phyloP scores from a whole-genome alignment of 768 basidiomycete genomes.

The Kwoniella pini region DNA sequence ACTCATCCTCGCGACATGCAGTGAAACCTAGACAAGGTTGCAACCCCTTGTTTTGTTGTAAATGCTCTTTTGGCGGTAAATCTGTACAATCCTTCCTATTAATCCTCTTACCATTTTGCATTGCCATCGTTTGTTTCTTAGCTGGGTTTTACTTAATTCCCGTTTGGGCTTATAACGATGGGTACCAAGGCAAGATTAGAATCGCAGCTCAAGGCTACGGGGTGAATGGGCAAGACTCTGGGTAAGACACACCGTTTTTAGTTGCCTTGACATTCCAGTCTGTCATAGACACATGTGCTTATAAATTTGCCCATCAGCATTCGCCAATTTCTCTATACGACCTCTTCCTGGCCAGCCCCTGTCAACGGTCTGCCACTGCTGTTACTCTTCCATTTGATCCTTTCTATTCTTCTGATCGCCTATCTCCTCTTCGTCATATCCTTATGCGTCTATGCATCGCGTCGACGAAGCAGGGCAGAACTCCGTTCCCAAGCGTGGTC shows the following conservation, averaged over 20 bases:
- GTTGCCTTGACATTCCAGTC: too few relatives aligned
- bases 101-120: slow-evolving; percentile 14
- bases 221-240: slow-evolving; percentile 12
- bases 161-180: slow-evolving; percentile 16
- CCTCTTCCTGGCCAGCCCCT: slow-evolving; percentile 20
- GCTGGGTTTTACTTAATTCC: slow-evolving; percentile 18
- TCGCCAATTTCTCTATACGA: slow-evolving; percentile 8
- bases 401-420: slow-evolving; percentile 27
- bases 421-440: slow-evolving; percentile 16
- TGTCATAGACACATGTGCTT: too few relatives aligned
- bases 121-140: slow-evolving; percentile 16
- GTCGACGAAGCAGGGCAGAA: background rate
- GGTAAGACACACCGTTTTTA: slow-evolving; percentile 13
- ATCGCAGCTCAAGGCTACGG: slow-evolving; percentile 32
- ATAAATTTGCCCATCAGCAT: too few relatives aligned
- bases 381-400: slow-evolving; percentile 32
- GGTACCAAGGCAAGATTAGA: slow-evolving; percentile 1
- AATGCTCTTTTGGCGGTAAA: slow-evolving; percentile 8
- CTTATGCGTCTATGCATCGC: background rate
- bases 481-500: slow-evolving; percentile 3
- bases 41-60: background rate
- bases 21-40: background rate
- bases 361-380: slow-evolving; percentile 23
- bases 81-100: slow-evolving; percentile 6
- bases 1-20: background rate